Evolutionary conservation across 2,329 filamentous ascomycete genomes (phyloP), one percentile per base, ranked within the genome.

Genomic region (Penicillium sp.): DNA sequence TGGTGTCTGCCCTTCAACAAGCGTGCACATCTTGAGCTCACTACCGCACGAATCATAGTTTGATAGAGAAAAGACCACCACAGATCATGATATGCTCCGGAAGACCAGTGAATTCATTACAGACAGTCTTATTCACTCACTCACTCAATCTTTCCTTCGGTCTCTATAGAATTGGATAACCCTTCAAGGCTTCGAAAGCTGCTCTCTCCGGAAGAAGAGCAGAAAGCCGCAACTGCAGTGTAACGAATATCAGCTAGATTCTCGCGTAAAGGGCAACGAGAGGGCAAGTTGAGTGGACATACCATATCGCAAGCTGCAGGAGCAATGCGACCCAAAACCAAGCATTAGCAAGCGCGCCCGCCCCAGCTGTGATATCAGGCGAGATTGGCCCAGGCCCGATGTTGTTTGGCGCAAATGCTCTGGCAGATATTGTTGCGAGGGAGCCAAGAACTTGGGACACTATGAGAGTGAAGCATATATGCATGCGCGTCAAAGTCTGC

Each of bases 401-500:
- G 6, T 77, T 80, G 67, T 87, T 82, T 0, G 86, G 85, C 9
- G 83, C 83, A 48, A 80, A 81, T 4, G 82, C 83, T 48, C 85
- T 71, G 1, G 83, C 85, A 29, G 82, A 76, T 36, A 88, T 88
- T 2, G 85, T 88, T 3, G 81, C 83, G 4, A 83, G 69, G 5
- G 81, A 83, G 11, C 86, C 86, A 21, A 88, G 66, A 8, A 87
- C 79, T 69, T 88, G 86, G 3, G 84, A 84, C 1, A 65, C 71
- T 38, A 86, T 77, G 21, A 88, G 73, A 0, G 84, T 83, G 59
- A 84, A 86, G 50, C 82, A 78, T 53, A 88, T 84, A 64, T 88
- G 86, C 67, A 86, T 79, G 18, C 86, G 75, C 1, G 85, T 88
- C 59, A 87, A 70, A 0, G 85, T 88, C 66, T 86, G 83, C 40